These are phyloP conservation scores for Fusarium coffeatum DNA, from an alignment of 2,329 filamentous ascomycete species.

Conservation along the genomic window DNA sequence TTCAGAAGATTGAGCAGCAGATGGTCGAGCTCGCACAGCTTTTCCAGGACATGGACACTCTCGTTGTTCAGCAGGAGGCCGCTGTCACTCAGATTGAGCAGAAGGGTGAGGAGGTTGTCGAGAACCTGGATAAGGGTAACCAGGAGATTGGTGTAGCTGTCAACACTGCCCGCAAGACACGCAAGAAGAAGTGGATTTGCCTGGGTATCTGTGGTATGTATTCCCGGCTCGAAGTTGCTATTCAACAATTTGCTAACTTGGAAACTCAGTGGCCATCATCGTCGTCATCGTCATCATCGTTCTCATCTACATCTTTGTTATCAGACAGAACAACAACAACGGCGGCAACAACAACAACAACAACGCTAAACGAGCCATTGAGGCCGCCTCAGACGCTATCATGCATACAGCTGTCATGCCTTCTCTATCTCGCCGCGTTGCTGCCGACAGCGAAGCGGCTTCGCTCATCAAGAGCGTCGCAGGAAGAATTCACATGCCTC, in stretches of 20 bases:
- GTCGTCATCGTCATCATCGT: conserved; percentile 64
- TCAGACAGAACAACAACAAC: conserved; percentile 48
- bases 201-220: conserved; percentile 75
- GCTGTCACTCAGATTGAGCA: conserved; percentile 84
- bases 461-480: conserved; percentile 33
- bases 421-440: conserved; percentile 31
- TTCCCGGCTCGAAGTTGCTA: neutral
- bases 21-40: conserved; percentile 88
- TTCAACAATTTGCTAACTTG: conserved; percentile 43
- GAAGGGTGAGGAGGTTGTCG: conserved; percentile 85
- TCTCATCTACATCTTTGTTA: conserved; percentile 60
- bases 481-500: conserved; percentile 43
- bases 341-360: conserved; percentile 36
- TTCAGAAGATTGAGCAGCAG: conserved; percentile 91
- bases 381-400: conserved; percentile 37
- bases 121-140: conserved; percentile 87
- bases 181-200: conserved; percentile 98
- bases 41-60: conserved; percentile 88
- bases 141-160: conserved; percentile 85
- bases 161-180: conserved; percentile 79
- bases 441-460: conserved; percentile 11
- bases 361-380: conserved; percentile 49
- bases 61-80: conserved; percentile 88
- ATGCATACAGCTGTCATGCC: conserved; percentile 39
- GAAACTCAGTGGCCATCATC: conserved; percentile 61